A percentile compares a stretch with the other conserved stretches of the same genome.
These are phyloP conservation scores for Gaultheria prostrata DNA, from an alignment of 148 eudicot species.

Conservation along the genomic window DNA sequence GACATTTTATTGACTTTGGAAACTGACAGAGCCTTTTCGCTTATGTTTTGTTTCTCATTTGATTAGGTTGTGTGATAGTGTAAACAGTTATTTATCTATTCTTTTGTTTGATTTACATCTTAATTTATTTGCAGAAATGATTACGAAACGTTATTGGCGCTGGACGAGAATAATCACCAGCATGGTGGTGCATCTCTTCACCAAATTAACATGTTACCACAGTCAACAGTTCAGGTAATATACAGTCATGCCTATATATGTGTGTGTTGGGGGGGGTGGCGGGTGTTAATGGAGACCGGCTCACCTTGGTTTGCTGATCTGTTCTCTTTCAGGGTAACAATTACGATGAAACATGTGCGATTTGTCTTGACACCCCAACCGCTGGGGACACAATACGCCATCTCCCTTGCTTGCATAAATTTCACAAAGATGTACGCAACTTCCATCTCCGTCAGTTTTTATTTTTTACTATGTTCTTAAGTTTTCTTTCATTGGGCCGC, in stretches of 20 bases:
- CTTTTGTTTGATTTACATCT: not conserved
- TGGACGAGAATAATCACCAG: constrained; percentile 81
- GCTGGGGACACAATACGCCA: constrained; percentile 88
- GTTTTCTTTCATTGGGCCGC: not conserved
- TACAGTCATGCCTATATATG: not conserved
- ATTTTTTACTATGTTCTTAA: too few relatives aligned
- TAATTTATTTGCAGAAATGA: constrained; percentile 47
- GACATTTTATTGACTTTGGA: not conserved
- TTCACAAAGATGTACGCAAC: constrained; percentile 84
- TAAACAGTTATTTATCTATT: not conserved
- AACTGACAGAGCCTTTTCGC: not conserved
- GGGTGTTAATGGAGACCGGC: not conserved
- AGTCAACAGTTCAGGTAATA: constrained; percentile 70
- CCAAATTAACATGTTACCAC: constrained; percentile 66
- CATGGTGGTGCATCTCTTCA: constrained; percentile 70
- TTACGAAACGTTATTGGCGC: constrained; percentile 89
- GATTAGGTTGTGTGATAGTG: not conserved
- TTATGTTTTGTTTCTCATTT: not conserved
- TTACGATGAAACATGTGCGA: constrained; percentile 65
- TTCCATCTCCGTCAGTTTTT: not conserved
- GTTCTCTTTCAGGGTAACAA: constrained; percentile 48
- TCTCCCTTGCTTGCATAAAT: constrained; percentile 95
- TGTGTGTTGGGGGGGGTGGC: not conserved
- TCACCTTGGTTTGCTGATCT: constrained; percentile 4
- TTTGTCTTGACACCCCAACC: constrained; percentile 84